Base-by-base conservation (phyloP, 1,284 basidiomycete genomes). In the Mycosarcoma mackinlayi region DNA sequence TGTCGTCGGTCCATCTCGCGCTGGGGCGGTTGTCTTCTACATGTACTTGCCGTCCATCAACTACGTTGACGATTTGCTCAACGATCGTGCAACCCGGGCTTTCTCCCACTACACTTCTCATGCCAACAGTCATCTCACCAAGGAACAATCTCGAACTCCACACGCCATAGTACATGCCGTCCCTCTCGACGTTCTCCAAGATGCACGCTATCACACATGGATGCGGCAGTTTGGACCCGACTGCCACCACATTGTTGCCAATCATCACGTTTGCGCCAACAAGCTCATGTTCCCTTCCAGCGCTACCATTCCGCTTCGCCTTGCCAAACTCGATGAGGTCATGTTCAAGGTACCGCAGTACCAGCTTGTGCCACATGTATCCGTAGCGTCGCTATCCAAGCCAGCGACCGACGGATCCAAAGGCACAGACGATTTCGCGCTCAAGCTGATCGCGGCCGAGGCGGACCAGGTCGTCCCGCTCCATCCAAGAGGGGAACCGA, bases 311-410 rank as follows among this genome's bases (percentile, higher is more conserved):
- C 89, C 91, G 51, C 85, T 92, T 18, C 87, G 88, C 39, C 86
- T 96, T 6, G 88, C 88, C 65, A 84, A 89, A 56, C 84, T 96
- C 30, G 91, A 96, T 76, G 67, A 86, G 0, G 81, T 87, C 1
- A 88, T 94, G 74, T 97, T 96, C 85, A 87, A 87, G 0, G 77
- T 91, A 6, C 90, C 90, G 0, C 85, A 88, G 53, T 89, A 87
- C 76, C 50, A 59, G 48, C 57, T 68, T 8, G 38, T 42, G n/a
- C 58, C 70, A n/a, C 51, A 44, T 27, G 40, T 55, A 10, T 13
- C 40, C 10, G 38, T 68, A 3, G 37, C 28, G 1, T 10, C 28
- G 4, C 5, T 64, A 18, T 48, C 50, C 24, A 21, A 24, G 19
- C 19, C 5, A 7, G 11, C 39, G 8, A 21, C 45, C 7, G 27